phyloP scores from a whole-genome alignment of 306 rosid species.

The Corylus avellana region DNA sequence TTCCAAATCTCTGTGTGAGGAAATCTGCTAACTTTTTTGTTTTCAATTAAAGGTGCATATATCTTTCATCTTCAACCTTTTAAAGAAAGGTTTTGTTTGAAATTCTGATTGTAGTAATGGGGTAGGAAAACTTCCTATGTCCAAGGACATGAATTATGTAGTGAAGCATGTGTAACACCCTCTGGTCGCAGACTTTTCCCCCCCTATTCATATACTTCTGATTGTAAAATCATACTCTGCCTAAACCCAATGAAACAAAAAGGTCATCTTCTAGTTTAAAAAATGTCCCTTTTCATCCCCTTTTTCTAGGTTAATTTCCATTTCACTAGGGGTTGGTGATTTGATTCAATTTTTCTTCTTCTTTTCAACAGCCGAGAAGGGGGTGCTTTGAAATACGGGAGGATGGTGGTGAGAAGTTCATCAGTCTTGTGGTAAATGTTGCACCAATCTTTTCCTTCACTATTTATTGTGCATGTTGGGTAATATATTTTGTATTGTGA shows the following conservation, averaged over 20 bases:
- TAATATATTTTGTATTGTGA: neutral
- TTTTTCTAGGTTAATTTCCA: neutral
- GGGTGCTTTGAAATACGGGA: conserved; percentile 91
- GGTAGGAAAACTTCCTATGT: neutral
- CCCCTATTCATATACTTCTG: neutral
- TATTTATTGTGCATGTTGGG: neutral
- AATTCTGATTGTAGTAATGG: neutral
- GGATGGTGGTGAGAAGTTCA: conserved; percentile 58
- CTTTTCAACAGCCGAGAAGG: conserved; percentile 69
- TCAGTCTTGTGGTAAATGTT: conserved; percentile 77
- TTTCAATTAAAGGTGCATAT: neutral
- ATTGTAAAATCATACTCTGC: neutral
- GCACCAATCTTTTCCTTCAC: neutral
- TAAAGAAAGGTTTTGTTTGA: neutral
- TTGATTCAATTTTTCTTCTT: neutral
- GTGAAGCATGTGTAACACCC: neutral
- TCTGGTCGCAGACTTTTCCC: neutral
- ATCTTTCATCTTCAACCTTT: neutral
- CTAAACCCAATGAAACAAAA: neutral
- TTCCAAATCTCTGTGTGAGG: neutral
- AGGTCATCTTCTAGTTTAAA: neutral
- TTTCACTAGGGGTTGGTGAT: neutral
- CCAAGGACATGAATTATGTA: neutral
- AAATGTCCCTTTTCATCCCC: neutral
- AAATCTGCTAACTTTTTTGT: neutral